Base-by-base conservation (phyloP, 805 yeast species). In the Wickerhamiella sorbophila region DNA sequence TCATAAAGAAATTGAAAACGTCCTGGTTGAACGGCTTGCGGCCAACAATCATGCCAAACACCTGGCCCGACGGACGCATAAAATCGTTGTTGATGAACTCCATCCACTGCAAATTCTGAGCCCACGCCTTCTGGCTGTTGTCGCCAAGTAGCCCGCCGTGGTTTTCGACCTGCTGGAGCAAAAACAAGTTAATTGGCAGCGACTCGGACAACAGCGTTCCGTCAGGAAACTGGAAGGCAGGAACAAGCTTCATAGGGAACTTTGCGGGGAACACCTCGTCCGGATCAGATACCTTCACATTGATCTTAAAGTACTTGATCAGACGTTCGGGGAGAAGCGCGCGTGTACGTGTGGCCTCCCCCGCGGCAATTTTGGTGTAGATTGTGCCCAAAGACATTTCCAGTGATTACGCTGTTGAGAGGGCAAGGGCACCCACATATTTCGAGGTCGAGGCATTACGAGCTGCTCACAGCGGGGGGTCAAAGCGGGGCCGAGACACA, bases 1-100 rank as follows among this genome's bases (percentile, higher is more conserved):
- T 55, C 35, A 66, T 70, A 36, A 65, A 65, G 31, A 64, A 68
- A 44, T 78, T 81, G 46, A 71, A 72, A 43, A 19, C 45, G 65
- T 77, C 79, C 74, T 81, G 80, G 79, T 81, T 78, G 78, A 74
- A 84, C 50, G 93, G 87, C 42, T 49, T 59, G 41, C 57, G 62
- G 55, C 95, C 95, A 38, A 62, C 55, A 42, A 80, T 57, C 52
- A 85, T 80, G 45, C 60, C 58, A 63, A 83, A 74, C 50, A 74
- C 72, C 31, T 49, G 54, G 44, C 71, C 71, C 40, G 69, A 52
- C 44, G 62, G 54, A 37, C 65, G 54, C 50, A 79, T 58, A 44
- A 80, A 52, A 54, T 87, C 95, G 52, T 72, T 55, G 70, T 79
- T 83, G 60, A 76, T 69, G 52, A 82, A 65, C 2, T 94, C 82